A percentile compares a stretch with the other conserved stretches of the same genome.
Conservation (phyloP, 805 yeast species). For the Kuraishia ogatae region DNA sequence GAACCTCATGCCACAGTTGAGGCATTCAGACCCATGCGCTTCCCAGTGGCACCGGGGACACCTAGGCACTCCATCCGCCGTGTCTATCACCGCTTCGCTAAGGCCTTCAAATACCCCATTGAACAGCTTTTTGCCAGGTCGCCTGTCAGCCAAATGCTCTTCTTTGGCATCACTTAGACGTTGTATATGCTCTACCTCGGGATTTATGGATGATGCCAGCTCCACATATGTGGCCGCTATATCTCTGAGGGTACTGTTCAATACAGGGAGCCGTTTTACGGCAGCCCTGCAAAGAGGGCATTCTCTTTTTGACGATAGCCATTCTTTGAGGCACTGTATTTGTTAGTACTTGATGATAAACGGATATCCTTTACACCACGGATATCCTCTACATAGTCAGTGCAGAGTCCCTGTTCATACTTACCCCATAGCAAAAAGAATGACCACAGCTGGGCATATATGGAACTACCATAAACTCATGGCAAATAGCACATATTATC, state of each 20-base stretch:
- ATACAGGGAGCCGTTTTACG: slow-evolving; percentile 38
- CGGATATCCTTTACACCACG: no score
- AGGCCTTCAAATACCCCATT: slow-evolving; percentile 38
- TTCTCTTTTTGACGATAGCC: slow-evolving; percentile 50
- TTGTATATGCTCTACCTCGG: slow-evolving; percentile 11
- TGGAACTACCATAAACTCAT: slow-evolving; percentile 61
- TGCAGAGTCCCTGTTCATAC: slow-evolving; percentile 8
- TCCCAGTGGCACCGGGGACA: slow-evolving; percentile 81
- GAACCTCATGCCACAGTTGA: slow-evolving; percentile 57
- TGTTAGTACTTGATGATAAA: not conserved
- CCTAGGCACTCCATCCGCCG: slow-evolving; percentile 63
- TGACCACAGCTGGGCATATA: slow-evolving; percentile 63
- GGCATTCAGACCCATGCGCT: slow-evolving; percentile 55
- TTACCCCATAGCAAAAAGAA: slow-evolving; percentile 51
- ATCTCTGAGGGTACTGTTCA: slow-evolving; percentile 45
- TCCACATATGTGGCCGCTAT: slow-evolving; percentile 32
- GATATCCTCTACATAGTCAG: no score
- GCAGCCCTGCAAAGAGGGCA: slow-evolving; percentile 62
- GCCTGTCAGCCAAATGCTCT: slow-evolving; percentile 29
- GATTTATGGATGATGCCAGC: slow-evolving; percentile 22
- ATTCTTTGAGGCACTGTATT: slow-evolving; percentile 40
- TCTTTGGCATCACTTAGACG: slow-evolving; percentile 19
- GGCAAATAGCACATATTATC: slow-evolving; percentile 56
- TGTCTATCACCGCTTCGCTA: slow-evolving; percentile 46
- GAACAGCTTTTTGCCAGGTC: slow-evolving; percentile 28